Conservation (phyloP, 1,284 basidiomycete genomes). For the Meira miltonrushii region DNA sequence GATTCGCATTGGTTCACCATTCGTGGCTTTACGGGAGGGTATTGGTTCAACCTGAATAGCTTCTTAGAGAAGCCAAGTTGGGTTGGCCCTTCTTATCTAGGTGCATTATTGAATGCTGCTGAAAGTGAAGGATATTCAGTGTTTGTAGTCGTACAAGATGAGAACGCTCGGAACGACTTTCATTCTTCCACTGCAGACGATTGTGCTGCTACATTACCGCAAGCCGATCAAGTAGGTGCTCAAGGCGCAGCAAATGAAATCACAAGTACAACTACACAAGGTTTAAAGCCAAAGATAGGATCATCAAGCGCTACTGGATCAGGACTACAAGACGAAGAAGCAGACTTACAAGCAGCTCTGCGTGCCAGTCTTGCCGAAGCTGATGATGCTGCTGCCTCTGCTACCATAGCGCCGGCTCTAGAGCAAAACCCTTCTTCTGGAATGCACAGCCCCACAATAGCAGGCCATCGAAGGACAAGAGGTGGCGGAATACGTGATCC, state of each 20-base stretch:
- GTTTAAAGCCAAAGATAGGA: conserved; percentile 19
- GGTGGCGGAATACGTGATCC: conserved; percentile 15
- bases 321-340: conserved; percentile 21
- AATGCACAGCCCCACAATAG: not conserved
- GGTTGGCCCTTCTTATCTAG: conserved; percentile 44
- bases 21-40: conserved; percentile 39
- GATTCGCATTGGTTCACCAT: conserved; percentile 48
- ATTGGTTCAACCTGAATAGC: conserved; percentile 50
- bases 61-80: conserved; percentile 38
- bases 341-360: conserved; percentile 42
- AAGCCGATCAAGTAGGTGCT: not conserved
- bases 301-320: conserved; percentile 9
- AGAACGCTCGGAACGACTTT: conserved; percentile 19
- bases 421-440: not conserved
- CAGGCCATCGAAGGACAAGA: not conserved
- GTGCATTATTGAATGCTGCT: conserved; percentile 40
- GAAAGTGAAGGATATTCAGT: conserved; percentile 46
- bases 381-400: not conserved
- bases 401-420: not conserved
- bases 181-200: conserved; percentile 32
- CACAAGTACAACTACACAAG: conserved; percentile 11
- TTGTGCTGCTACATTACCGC: conserved; percentile 32
- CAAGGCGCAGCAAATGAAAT: not conserved
- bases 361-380: conserved; percentile 30
- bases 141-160: conserved; percentile 34